Base-by-base conservation (phyloP, 2,329 filamentous ascomycete genomes). In the Claviceps sorghi region DNA sequence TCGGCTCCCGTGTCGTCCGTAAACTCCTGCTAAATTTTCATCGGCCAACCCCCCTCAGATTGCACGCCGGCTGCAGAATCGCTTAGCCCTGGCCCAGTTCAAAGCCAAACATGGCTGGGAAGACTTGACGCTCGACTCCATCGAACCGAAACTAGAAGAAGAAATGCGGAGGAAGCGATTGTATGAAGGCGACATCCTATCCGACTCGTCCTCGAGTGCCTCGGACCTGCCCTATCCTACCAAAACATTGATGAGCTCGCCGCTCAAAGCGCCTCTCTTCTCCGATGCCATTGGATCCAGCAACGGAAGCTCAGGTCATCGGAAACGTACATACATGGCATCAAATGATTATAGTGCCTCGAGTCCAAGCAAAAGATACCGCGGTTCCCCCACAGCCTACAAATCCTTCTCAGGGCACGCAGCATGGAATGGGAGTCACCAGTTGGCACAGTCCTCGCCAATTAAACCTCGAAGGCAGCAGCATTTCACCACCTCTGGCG, bases 21-120 rank as follows among this genome's bases (percentile, higher is more conserved):
- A 15, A 38, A 29, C 11, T 2, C 13, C 42, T 22, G 17, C 50
- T 52, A 41, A 52, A 26, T 7, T 21, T 45, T 22, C 9, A 45
- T 47, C 22, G 8, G 22, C 13, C n/a, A 32, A n/a, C 13, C 26
- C 5, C 13, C 26, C 15, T 17, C 48, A 97, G 93, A 95, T 98
- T 74, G 93, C 90, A 61, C 79, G 91, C 66, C 86, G 86, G 63
- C 76, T 98, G 52, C 89, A 97, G 72, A 89, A 95, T 73, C 88
- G 91, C 57, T 82, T 98, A 55, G 91, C 93, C 54, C 81, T 97
- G 58, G 93, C 93, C 65, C 93, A 94, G 69, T 93, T 96, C 78
- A 97, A 97, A 73, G 89, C 93, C 59, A 89, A 94, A 70, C 86
- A 95, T 72, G 90, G 90, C 66, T 94, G 89, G 83, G 86, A 96